phyloP scores from a whole-genome alignment of 2,329 filamentous ascomycete species.

The Fusarium pilosicola region DNA sequence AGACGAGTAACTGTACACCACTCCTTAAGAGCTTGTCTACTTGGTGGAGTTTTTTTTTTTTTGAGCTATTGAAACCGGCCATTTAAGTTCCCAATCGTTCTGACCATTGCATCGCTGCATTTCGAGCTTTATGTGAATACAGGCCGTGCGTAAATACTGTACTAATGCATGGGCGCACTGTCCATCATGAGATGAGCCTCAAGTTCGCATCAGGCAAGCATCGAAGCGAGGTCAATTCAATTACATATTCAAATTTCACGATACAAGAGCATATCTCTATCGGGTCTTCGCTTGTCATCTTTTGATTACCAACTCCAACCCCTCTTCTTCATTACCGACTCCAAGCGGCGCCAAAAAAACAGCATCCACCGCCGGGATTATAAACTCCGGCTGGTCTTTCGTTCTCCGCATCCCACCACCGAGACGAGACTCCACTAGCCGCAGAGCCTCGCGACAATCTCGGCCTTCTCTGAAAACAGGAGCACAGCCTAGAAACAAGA shows the following conservation, averaged over 20 bases:
- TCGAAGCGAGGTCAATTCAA: constrained; percentile 18
- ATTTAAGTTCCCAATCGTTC: fast-evolving
- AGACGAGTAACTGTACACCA: neutral
- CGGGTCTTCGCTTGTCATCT: constrained; percentile 17
- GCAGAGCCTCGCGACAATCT: constrained; percentile 36
- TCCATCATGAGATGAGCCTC: constrained; percentile 19
- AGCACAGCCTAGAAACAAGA: neutral
- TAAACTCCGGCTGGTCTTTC: constrained; percentile 22
- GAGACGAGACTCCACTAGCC: constrained; percentile 19
- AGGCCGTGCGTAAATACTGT: constrained; percentile 31
- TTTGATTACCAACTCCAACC: constrained; percentile 34
- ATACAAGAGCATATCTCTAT: constrained; percentile 12
- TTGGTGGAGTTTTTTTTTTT: neutral
- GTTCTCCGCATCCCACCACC: constrained; percentile 34
- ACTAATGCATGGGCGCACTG: constrained; percentile 16
- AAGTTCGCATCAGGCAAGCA: neutral
- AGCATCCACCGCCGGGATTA: constrained; percentile 28
- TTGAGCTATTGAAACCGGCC: neutral
- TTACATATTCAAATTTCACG: constrained; percentile 15
- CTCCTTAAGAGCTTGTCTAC: no score
- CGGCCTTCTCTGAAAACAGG: constrained; percentile 8
- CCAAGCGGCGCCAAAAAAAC: constrained; percentile 6
- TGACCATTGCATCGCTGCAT: fast-evolving
- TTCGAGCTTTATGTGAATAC: neutral
- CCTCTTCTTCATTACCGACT: constrained; percentile 27